Evolutionary conservation across 345 rosid species (phyloP).

Genomic region (Aquilaria sinensis): DNA sequence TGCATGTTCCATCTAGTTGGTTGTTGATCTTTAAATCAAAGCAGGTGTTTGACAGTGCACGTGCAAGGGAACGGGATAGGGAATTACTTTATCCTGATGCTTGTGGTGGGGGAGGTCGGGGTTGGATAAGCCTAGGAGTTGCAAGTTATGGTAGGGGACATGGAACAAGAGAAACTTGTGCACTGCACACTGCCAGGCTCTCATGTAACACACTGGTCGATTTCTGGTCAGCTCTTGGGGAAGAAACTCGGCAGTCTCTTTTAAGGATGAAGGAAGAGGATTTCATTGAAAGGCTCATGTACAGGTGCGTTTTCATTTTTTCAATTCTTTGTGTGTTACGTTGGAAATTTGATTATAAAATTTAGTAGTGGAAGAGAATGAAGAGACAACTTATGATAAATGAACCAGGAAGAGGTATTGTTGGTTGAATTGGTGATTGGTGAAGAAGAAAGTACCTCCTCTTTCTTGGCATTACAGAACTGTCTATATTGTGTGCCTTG

Average conservation of each 20-base stretch:
- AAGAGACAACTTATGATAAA: constrained; percentile 6
- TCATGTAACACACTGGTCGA: constrained; percentile 87
- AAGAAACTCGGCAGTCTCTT: constrained; percentile 77
- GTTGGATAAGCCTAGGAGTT: constrained; percentile 94
- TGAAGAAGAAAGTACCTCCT: constrained; percentile 9
- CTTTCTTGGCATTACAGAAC: background rate
- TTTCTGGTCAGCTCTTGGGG: constrained; percentile 92
- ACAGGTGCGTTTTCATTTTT: constrained; percentile 55
- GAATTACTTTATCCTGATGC: constrained; percentile 98
- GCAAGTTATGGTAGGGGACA: constrained; percentile 79
- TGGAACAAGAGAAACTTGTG: constrained; percentile 92
- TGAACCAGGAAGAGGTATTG: constrained; percentile 9
- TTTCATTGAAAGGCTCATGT: constrained; percentile 86
- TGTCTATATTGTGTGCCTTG: constrained; percentile 2
- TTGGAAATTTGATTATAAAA: constrained; percentile 9
- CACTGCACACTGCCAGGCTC: constrained; percentile 90
- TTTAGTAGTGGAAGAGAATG: constrained; percentile 5
- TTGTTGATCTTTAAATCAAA: constrained; percentile 31
- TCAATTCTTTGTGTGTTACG: constrained; percentile 12
- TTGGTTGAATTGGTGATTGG: constrained; percentile 7
- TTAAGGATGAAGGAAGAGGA: constrained; percentile 98
- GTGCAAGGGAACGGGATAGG: constrained; percentile 85
- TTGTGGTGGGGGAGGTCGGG: constrained; percentile 96
- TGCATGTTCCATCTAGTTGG: constrained; percentile 8
- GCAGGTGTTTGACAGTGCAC: constrained; percentile 94